Evolutionary conservation across 2,329 filamentous ascomycete genomes (phyloP), one percentile per base, ranked within the genome.

Genomic region (Madurella mycetomatis): DNA sequence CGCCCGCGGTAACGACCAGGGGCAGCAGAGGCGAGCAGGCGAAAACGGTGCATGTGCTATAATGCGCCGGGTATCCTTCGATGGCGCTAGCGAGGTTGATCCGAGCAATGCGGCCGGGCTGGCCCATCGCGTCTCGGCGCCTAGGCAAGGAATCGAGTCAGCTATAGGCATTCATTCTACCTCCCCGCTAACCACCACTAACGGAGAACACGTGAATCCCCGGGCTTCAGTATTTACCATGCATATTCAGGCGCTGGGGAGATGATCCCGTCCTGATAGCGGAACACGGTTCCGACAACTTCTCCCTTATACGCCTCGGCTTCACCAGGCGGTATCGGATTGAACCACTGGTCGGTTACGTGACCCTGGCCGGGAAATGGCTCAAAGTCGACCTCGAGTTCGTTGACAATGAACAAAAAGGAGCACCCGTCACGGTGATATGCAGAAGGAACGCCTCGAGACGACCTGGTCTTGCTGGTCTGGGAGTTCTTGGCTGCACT

Each of bases 391-490:
- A 70, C 53, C 1, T 51, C 5, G 3, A 73, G 60, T 41, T 73
- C 67, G 54, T 73, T 73, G 43, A 73, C 64, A 2, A 71, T 63
- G 25, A 76, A 76, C 1, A 75, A 57, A 51, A 76, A 76, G 34
- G 56, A 58, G 13, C 16, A 34, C 15, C 25, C 25, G 25, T 7
- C 25, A 25, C 25, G 7, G 17, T 3, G 4, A 11, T 8, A 18
- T 2, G 4, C 37, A 2, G 8, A 17, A 9, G 42, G 15, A 1
- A 18, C 17, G 15, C 11, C 16, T 39, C 30, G n/a, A 15, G n/a
- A 42, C 11, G 5, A 16, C 1, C 41, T 45, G 5, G 51, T 2
- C 12, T 49, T 49, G 32, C 15, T n/a, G 11, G 32, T 1, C 9
- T 48, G 55, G 12, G 43, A 30, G 37, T 40, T 43, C 16, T n/a